Percentiles rank a stretch among this genome's conserved stretches.
phyloP scores from a whole-genome alignment of 805 yeast genomes.

The Pichia rugopelliculosa region DNA sequence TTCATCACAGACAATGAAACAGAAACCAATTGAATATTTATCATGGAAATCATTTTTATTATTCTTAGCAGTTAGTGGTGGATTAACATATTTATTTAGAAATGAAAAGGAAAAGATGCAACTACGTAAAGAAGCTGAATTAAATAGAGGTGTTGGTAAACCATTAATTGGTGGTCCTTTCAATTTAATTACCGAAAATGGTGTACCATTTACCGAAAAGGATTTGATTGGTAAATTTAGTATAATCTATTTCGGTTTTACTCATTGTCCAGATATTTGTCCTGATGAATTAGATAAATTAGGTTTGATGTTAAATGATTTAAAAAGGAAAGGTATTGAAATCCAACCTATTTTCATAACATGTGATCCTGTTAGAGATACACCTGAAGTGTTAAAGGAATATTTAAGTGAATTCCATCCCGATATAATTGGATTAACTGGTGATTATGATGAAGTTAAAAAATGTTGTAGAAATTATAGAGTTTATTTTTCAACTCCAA shows the following conservation, averaged over 20 bases:
- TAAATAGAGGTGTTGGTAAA: constrained; percentile 82
- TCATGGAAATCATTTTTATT: constrained; percentile 78
- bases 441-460: constrained; percentile 79
- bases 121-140: constrained; percentile 71
- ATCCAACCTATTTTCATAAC: constrained; percentile 88
- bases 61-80: constrained; percentile 64
- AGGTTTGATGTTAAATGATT: constrained; percentile 58
- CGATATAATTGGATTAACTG: constrained; percentile 83
- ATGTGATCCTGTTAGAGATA: constrained; percentile 94
- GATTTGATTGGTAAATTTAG: constrained; percentile 74
- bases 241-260: constrained; percentile 89
- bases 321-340: constrained; percentile 50
- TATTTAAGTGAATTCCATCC: constrained; percentile 89
- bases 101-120: constrained; percentile 70
- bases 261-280: constrained; percentile 97
- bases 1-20: constrained; percentile 23
- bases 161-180: constrained; percentile 93
- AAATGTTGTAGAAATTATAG: constrained; percentile 81
- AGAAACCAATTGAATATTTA: constrained; percentile 56
- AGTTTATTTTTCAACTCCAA: constrained; percentile 96
- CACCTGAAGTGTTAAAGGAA: constrained; percentile 75
- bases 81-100: constrained; percentile 61
- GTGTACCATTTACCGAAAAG: constrained; percentile 67
- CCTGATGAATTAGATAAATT: constrained; percentile 96
- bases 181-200: constrained; percentile 60